phyloP scores from a whole-genome alignment of 805 yeast genomes.

The Kluyveromyces wickerhamii region DNA sequence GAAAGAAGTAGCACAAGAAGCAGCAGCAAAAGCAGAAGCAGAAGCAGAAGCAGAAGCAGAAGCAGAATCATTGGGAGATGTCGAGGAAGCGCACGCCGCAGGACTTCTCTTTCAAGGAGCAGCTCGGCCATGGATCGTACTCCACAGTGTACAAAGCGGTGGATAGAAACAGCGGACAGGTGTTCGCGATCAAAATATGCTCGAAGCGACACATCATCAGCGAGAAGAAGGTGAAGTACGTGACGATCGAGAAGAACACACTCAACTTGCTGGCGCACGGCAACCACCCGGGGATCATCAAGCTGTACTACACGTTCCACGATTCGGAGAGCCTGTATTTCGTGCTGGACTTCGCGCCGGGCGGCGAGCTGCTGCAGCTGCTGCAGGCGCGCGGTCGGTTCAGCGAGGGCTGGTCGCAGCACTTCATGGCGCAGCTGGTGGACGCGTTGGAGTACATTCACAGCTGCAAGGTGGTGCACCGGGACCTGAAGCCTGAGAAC shows the following conservation, averaged over 20 bases:
- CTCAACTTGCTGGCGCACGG: slow-evolving; percentile 64
- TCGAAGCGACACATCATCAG: slow-evolving; percentile 89
- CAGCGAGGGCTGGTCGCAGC: slow-evolving; percentile 65
- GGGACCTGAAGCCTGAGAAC: slow-evolving; percentile 94
- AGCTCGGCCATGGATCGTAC: slow-evolving; percentile 88
- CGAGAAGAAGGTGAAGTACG: slow-evolving; percentile 92
- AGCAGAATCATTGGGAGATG: no score
- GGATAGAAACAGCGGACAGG: slow-evolving; percentile 44
- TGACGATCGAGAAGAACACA: slow-evolving; percentile 88
- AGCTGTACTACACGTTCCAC: slow-evolving; percentile 88
- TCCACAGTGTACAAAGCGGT: slow-evolving; percentile 87
- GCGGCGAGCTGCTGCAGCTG: slow-evolving; percentile 83
- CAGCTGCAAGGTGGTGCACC: slow-evolving; percentile 79
- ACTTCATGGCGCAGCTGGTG: slow-evolving; percentile 79
- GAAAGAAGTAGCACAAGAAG: no score
- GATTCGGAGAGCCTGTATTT: slow-evolving; percentile 82
- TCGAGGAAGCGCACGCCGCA: slow-evolving; percentile 27
- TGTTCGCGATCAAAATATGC: slow-evolving; percentile 85
- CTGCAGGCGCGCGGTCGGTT: slow-evolving; percentile 72
- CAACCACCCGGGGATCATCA: slow-evolving; percentile 90
- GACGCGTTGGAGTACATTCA: slow-evolving; percentile 90
- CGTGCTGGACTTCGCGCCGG: slow-evolving; percentile 88
- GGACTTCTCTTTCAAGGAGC: slow-evolving; percentile 29
- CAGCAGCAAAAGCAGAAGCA: no score
- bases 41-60: no score